Percentiles rank a stretch among this genome's conserved stretches.
phyloP scores from a whole-genome alignment of 768 basidiomycete species.

The Tulasnella calospora region DNA sequence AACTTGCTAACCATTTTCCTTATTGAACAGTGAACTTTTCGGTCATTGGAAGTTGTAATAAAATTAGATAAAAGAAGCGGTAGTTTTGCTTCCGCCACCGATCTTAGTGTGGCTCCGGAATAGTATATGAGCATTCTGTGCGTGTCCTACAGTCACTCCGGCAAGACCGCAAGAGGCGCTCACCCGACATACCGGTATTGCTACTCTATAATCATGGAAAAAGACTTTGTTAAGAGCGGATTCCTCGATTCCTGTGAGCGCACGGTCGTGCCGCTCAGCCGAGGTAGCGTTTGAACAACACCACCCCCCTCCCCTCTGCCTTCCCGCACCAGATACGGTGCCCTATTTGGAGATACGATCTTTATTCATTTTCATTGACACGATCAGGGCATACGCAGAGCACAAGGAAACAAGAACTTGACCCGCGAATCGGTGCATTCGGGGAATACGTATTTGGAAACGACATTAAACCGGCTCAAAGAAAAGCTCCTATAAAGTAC shows the following conservation, averaged over 20 bases:
- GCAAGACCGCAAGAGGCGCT: too few species aligned
- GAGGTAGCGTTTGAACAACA: slow-evolving; percentile 37
- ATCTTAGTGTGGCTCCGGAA: too few species aligned
- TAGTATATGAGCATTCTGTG: too few species aligned
- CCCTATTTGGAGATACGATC: slow-evolving; percentile 73
- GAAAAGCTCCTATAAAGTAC: too few species aligned
- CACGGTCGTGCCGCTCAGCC: too few species aligned
- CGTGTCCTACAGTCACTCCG: too few species aligned
- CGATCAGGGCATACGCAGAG: slow-evolving; percentile 51
- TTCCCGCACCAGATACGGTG: slow-evolving; percentile 74
- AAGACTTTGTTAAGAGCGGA: too few species aligned
- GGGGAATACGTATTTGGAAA: neutral
- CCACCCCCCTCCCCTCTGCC: slow-evolving; percentile 41
- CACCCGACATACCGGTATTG: too few species aligned
- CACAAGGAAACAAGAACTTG: neutral
- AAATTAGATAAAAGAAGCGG: too few species aligned
- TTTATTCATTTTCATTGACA: slow-evolving; percentile 60
- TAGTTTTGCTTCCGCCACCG: too few species aligned
- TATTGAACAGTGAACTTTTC: slow-evolving; percentile 24
- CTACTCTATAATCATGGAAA: too few species aligned
- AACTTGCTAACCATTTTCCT: neutral
- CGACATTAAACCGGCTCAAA: neutral
- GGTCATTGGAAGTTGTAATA: slow-evolving; percentile 27
- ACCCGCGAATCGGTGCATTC: neutral
- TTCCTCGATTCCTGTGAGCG: too few species aligned